Conservation (phyloP, 345 rosid genomes). For the Arabidopsis thaliana region TAIR10.1 NC_003070.9:234001-234500, state of each 20-base stretch:
- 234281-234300: slow-evolving; percentile 96
- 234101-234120: slow-evolving; percentile 14
- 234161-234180: slow-evolving; percentile 18
- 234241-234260: slow-evolving; percentile 79
- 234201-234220: slow-evolving; percentile 6
- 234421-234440: background rate
- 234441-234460: slow-evolving; percentile 11
- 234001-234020: slow-evolving; percentile 52
- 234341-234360: slow-evolving; percentile 93
- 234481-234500: background rate
- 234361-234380: slow-evolving; percentile 96
- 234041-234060: slow-evolving; percentile 17
- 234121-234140: slow-evolving; percentile 4
- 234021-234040: slow-evolving; percentile 54
- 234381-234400: slow-evolving; percentile 91
- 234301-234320: slow-evolving; percentile 99
- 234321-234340: slow-evolving; percentile 97
- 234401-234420: slow-evolving; percentile 8
- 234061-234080: background rate
- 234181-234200: slow-evolving; percentile 11
- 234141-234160: slow-evolving; percentile 13
- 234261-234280: slow-evolving; percentile 91
- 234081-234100: background rate
- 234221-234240: background rate
- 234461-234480: slow-evolving; percentile 11